Evolutionary conservation across 1,139 yeast genomes (phyloP).

Genomic region (Lodderomyces beijingensis): DNA sequence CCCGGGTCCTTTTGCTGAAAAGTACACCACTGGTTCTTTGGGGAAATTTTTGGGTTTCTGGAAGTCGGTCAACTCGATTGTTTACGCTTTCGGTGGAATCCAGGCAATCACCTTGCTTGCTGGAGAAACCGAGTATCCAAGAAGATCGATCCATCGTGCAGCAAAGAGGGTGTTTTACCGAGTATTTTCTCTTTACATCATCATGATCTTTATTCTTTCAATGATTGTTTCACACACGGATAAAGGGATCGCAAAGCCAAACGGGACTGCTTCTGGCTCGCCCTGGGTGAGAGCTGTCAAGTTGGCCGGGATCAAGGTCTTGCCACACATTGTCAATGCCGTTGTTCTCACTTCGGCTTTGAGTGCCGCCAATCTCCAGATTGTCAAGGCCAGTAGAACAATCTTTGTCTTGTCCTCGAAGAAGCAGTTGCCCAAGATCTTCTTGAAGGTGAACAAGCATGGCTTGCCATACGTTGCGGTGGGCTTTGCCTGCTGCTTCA

Average conservation of each 20-base stretch:
- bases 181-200: constrained; percentile 39
- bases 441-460: constrained; percentile 33
- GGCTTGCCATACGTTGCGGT: constrained; percentile 24
- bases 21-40: constrained; percentile 48
- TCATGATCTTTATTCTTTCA: constrained; percentile 41
- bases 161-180: constrained; percentile 44
- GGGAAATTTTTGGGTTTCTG: constrained; percentile 49
- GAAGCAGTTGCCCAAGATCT: constrained; percentile 38
- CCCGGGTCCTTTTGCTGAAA: constrained; percentile 41
- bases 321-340: constrained; percentile 49
- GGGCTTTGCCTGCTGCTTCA: constrained; percentile 19
- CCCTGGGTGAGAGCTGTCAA: constrained; percentile 54
- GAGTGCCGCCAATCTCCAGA: constrained; percentile 46
- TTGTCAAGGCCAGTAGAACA: constrained; percentile 40
- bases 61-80: constrained; percentile 22
- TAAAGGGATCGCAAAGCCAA: constrained; percentile 29
- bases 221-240: constrained; percentile 46
- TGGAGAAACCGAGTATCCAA: constrained; percentile 47
- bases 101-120: constrained; percentile 42
- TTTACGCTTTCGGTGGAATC: constrained; percentile 28
- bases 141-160: constrained; percentile 45
- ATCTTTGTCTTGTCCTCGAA: constrained; percentile 45
- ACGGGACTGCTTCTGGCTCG: constrained; percentile 48
- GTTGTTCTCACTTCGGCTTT: constrained; percentile 49
- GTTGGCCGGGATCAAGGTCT: constrained; percentile 44